Base-by-base conservation (phyloP, 345 rosid genomes). In the Populus nigra region DNA sequence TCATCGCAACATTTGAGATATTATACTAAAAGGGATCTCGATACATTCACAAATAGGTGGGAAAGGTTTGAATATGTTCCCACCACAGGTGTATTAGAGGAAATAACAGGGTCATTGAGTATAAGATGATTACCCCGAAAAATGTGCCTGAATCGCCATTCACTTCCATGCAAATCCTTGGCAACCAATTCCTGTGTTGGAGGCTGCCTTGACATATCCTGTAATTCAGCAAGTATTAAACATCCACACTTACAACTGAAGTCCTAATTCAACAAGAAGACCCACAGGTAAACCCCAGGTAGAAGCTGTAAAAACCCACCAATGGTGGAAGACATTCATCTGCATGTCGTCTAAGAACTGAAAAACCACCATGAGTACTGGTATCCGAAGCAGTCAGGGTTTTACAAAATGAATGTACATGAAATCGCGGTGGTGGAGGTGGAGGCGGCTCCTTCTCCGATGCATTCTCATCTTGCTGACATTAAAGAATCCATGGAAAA, bases 281-380 rank as follows among this genome's bases (percentile, higher is more conserved):
- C 36, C 8, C n/a, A 20, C 29, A 75, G 47, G n/a, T 20, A 65
- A 23, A 4, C 35, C 6, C 17, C 7, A 1, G 23, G 31, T 27
- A 67, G 43, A 15, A 61, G 27, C n/a, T 72, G 61, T 47, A n/a
- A 36, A 16, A 2, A 55, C 87, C 72, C 71, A 90, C 91, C 89
- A 90, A 84, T 3, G 90, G 86, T 10, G 91, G 93, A 9, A 88
- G 76, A 81, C 93, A 90, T 79, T 90, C 91, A 69, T 87, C 91
- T 0, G 93, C 93, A 72, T 87, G 90, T n/a, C 91, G 86, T 57
- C 88, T 82, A 71, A 86, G 82, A 13, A 88, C 91, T 16, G 93
- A 90, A 81, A 90, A 88, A 5, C 93, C 93, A 7, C 93, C 93
- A 39, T 90, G 93, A 61, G 91, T 90, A 79, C 91, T 90, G 1